Conservation (phyloP, 768 basidiomycete species). For the Kockovaella imperatae region DNA sequence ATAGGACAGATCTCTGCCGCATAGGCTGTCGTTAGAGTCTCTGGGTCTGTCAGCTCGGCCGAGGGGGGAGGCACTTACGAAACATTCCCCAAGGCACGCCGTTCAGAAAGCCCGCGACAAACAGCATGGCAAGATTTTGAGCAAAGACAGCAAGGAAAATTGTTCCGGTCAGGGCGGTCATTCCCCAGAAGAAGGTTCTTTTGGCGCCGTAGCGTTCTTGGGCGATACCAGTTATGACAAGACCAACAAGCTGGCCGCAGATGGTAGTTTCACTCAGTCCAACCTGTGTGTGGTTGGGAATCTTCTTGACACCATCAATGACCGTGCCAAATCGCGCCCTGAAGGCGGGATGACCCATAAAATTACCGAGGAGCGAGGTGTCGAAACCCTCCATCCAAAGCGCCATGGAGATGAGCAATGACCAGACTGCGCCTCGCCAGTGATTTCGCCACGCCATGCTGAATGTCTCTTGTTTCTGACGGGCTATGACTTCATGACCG, state of each 20-base stretch:
- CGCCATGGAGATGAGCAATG: background rate
- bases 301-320: background rate
- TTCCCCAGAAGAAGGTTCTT: constrained; percentile 10
- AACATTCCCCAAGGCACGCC: constrained; percentile 13
- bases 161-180: constrained; percentile 15
- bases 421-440: constrained; percentile 4
- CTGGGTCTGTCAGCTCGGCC: no score
- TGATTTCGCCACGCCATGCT: background rate
- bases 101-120: constrained; percentile 4
- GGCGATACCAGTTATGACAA: constrained; percentile 23
- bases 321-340: background rate
- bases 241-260: constrained; percentile 20
- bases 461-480: constrained; percentile 4
- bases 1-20: constrained; percentile 37
- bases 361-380: background rate
- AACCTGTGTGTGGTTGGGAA: constrained; percentile 3
- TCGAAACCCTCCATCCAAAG: constrained; percentile 8
- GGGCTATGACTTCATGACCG: background rate
- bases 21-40: constrained; percentile 28
- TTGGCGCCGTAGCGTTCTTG: constrained; percentile 30
- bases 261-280: constrained; percentile 6
- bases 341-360: background rate
- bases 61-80: background rate
- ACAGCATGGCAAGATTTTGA: constrained; percentile 14
- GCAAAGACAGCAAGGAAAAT: constrained; percentile 30